Evolutionary conservation across 2,329 filamentous ascomycete genomes (phyloP), one percentile per base, ranked within the genome.

Genomic region (Drechslera avenae): DNA sequence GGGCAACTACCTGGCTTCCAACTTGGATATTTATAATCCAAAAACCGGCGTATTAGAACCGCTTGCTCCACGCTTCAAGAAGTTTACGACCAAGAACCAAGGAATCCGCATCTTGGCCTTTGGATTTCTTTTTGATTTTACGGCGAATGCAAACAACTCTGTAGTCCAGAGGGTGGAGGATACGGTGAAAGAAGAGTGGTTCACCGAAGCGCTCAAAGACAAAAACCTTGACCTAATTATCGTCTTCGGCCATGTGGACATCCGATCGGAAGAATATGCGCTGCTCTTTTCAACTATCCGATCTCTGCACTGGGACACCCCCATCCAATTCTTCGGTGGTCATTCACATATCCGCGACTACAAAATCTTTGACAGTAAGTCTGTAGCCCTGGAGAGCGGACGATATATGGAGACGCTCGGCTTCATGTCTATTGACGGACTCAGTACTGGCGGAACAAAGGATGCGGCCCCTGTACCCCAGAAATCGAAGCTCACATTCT

Each of bases 71-170:
- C 83, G 92, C 9, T 97, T 87, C 75, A 87, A 88, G 71, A 94
- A 90, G 68, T 96, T 99, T 74, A 91, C 84, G 49, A 99, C 94
- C 5, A 91, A 92, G 78, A 91, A 95, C 60, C 90, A 90, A 61
- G 89, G 88, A 4, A 86, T 96, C 52, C 83, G 88, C 13, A 85
- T 99, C 50, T 79, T 96, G 40, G 90, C 93, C 0, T 92, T 99
- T 72, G 94, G 94, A 2, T 97, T 99, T 73, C 77, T 99, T 3
- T 99, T 97, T 73, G 86, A 99, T 75, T 99, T 99, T 65, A 90
- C 84, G 1, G 86, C 87, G 14, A 96, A 96, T 71, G 88, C 88
- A 48, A 94, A 96, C 71, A 97, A 97, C 72, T 96, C 90, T 0
- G 79, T 90, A 3, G 90, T 97, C 0, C 86, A 90, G 61, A 83